phyloP scores from a whole-genome alignment of 1,139 yeast species.

The Pneumocystis murina region DNA sequence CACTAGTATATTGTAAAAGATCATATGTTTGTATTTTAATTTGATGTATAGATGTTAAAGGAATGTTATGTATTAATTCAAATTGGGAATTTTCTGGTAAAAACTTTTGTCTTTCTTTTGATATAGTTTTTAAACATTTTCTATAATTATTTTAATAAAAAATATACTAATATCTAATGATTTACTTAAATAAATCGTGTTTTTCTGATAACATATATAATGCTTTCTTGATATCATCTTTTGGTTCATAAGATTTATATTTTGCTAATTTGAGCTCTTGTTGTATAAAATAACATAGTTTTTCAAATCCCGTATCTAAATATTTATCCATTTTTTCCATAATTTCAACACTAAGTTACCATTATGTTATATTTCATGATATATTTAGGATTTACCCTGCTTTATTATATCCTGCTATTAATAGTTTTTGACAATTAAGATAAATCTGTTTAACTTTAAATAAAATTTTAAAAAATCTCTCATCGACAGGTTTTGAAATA shows the following conservation, averaged over 20 bases:
- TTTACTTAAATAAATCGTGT: constrained; percentile 23
- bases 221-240: constrained; percentile 18
- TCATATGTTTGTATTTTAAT: constrained; percentile 60
- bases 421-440: constrained; percentile 50
- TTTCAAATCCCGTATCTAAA: constrained; percentile 38
- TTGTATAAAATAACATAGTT: constrained; percentile 30
- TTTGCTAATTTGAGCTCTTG: constrained; percentile 23
- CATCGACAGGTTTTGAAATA: constrained; percentile 24
- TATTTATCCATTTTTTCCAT: constrained; percentile 44
- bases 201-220: constrained; percentile 25
- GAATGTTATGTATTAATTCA: background rate
- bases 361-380: background rate
- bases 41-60: constrained; percentile 28
- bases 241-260: constrained; percentile 7
- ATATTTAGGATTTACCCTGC: constrained; percentile 34
- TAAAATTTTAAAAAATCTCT: constrained; percentile 50
- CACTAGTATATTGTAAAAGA: constrained; percentile 71
- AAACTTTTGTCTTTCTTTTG: constrained; percentile 14
- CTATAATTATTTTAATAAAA: constrained; percentile 14
- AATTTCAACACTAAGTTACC: constrained; percentile 29
- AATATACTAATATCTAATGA: background rate
- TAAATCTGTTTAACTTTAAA: constrained; percentile 49
- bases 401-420: constrained; percentile 46
- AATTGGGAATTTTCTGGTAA: constrained; percentile 4
- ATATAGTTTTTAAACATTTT: constrained; percentile 13